A percentile compares a stretch with the other conserved stretches of the same genome.
These are phyloP conservation scores for Kwoniella heveanensis DNA, from an alignment of 768 basidiomycete species.

Conservation along the genomic window DNA sequence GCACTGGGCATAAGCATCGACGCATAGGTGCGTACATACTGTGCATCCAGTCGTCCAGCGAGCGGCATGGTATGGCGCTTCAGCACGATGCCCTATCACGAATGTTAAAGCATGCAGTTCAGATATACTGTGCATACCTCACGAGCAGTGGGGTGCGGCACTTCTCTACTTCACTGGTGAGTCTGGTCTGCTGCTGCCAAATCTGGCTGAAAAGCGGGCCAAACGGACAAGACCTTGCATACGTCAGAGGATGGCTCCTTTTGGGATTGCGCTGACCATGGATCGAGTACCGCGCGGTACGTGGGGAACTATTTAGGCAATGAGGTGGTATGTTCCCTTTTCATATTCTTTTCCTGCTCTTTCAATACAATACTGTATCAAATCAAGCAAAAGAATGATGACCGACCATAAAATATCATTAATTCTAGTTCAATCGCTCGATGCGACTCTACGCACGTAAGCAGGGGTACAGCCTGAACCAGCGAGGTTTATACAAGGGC, in stretches of 20 bases:
- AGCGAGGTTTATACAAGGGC: constrained; percentile 73
- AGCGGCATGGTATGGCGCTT: not conserved
- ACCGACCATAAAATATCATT: too few relatives aligned
- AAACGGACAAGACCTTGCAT: too few relatives aligned
- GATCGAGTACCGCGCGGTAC: too few relatives aligned
- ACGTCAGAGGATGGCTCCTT: too few relatives aligned
- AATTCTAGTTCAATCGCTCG: constrained; percentile 82
- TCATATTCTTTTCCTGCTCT: too few relatives aligned
- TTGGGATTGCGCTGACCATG: too few relatives aligned
- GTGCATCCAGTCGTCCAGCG: not conserved
- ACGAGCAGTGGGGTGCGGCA: constrained; percentile 75
- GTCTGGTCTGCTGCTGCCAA: constrained; percentile 27
- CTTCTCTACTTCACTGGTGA: constrained; percentile 85
- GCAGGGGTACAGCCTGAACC: constrained; percentile 82
- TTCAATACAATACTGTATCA: too few relatives aligned
- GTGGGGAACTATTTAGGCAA: constrained; percentile 68
- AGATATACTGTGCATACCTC: constrained; percentile 83
- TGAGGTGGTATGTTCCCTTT: constrained; percentile 68
- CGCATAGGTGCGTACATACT: constrained; percentile 63
- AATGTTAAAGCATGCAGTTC: too few relatives aligned
- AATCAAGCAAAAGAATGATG: too few relatives aligned
- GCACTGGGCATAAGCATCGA: constrained; percentile 61
- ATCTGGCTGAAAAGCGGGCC: too few relatives aligned
- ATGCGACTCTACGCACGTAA: constrained; percentile 80
- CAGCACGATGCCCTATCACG: too few relatives aligned